Conservation (phyloP, 2,329 filamentous ascomycete species). For the Didymella glomerata region DNA sequence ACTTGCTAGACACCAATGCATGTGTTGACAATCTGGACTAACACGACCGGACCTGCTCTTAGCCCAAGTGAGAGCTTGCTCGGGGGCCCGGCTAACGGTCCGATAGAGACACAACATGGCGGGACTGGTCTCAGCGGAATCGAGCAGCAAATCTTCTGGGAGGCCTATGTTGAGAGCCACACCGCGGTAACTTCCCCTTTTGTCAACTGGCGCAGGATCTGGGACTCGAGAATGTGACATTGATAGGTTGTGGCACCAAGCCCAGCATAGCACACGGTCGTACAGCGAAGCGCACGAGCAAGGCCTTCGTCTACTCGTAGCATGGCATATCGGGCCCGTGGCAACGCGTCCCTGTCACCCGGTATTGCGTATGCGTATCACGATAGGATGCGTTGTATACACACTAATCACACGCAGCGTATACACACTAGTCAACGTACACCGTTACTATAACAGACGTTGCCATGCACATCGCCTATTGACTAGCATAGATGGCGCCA, state of each 20-base stretch:
- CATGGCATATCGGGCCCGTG: conserved; percentile 2
- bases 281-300: conserved; percentile 8
- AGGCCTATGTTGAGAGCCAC: neutral
- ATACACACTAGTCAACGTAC: conserved; percentile 13
- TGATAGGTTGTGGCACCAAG: neutral
- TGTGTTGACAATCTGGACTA: neutral
- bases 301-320: conserved; percentile 1
- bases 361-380: conserved; percentile 2
- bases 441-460: neutral
- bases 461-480: neutral
- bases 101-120: conserved; percentile 1
- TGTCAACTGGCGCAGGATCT: neutral
- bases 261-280: neutral
- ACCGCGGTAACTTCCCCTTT: neutral
- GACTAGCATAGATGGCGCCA: conserved; percentile 2
- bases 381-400: conserved; percentile 2
- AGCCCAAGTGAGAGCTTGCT: neutral
- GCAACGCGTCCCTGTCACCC: conserved; percentile 8
- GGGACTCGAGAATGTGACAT: conserved; percentile 3
- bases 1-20: neutral
- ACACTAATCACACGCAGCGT: conserved; percentile 1
- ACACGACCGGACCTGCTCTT: neutral
- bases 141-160: neutral
- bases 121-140: neutral
- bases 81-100: neutral